Base-by-base conservation (phyloP, 2,329 filamentous ascomycete species). In the Aspergillus hortae region DNA sequence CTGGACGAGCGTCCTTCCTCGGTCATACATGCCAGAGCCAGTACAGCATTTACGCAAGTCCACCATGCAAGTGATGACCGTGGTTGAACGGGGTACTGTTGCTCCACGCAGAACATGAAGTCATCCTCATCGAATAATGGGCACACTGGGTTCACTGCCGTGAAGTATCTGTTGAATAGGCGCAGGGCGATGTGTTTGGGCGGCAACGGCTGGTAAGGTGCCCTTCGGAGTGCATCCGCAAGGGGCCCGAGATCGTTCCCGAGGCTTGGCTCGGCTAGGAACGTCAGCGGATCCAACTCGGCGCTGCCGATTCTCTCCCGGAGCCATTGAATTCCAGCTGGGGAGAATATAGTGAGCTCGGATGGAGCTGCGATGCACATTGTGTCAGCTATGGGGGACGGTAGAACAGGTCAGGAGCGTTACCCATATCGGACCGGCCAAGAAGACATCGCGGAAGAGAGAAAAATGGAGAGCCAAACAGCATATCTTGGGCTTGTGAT, bases 1-100 rank as follows among this genome's bases (percentile, higher is more conserved):
- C 42, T 42, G 2, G 49, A 21, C 3, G 38, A 4, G 3, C 25
- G 27, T 6, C 10, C 14, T 9, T n/a, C 5, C 14, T 46, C 43
- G n/a, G 46, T 19, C 6, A 30, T 11, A 25, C 43, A 51, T 32
- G 49, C 43, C 23, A 51, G 27, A 4, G 49, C 49, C 9, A 51
- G 43, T 15, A 19, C 36, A 14, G 49, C 49, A 19, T 51, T 51
- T 2, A 51, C 15, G 42, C 43, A 51, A 9, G 49, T 44, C 49
- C 49, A 51, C 36, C 44, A 46, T 6, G 14, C 15, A 4, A 15
- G 43, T 7, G 49, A 44, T 14, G 43, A 41, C 4, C 35, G 21
- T 3, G 36, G 49, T 10, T 35, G 33, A 21, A 46, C 15, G 4
- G 49, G 49, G 17, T 51, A 51, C 15, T 51, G 19, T 9, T 33